phyloP scores from a whole-genome alignment of 176 grass and related monocot genomes.

The Carex cristatella region DNA sequence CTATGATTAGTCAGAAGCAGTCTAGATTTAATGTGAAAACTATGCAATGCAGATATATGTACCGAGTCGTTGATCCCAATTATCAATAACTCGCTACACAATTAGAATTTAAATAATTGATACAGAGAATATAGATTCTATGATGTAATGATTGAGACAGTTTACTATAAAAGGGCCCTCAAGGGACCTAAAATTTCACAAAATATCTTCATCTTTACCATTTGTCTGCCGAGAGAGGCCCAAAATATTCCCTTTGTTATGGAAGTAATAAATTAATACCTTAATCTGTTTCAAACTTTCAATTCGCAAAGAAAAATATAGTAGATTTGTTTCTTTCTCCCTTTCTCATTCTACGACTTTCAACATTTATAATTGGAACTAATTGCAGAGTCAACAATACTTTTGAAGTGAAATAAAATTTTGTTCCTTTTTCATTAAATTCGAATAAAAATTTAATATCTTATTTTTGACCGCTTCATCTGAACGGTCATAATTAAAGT shows the following conservation, averaged over 20 bases:
- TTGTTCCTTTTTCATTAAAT: too few relatives aligned
- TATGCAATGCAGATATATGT: neutral
- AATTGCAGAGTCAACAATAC: neutral
- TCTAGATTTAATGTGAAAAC: neutral
- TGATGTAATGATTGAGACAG: neutral
- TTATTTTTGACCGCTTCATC: too few relatives aligned
- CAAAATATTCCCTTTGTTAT: neutral
- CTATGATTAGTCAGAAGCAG: neutral
- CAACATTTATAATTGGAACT: neutral
- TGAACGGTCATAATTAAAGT: too few relatives aligned
- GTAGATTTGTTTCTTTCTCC: neutral
- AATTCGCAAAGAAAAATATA: neutral
- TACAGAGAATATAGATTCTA: neutral
- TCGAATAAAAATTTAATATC: too few relatives aligned
- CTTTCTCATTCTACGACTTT: neutral
- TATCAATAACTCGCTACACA: neutral
- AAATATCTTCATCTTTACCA: neutral
- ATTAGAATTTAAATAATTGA: too few relatives aligned
- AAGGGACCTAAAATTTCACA: neutral
- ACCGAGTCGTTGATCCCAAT: neutral
- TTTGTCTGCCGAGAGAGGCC: neutral
- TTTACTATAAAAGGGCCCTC: constrained; percentile 10
- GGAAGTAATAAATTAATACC: too few relatives aligned
- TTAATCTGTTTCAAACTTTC: too few relatives aligned
- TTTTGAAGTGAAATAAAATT: neutral